Percentiles rank a stretch among this genome's conserved stretches.
Evolutionary conservation across 1,139 yeast species (phyloP).

Genomic region (Taiozyma sp.): DNA sequence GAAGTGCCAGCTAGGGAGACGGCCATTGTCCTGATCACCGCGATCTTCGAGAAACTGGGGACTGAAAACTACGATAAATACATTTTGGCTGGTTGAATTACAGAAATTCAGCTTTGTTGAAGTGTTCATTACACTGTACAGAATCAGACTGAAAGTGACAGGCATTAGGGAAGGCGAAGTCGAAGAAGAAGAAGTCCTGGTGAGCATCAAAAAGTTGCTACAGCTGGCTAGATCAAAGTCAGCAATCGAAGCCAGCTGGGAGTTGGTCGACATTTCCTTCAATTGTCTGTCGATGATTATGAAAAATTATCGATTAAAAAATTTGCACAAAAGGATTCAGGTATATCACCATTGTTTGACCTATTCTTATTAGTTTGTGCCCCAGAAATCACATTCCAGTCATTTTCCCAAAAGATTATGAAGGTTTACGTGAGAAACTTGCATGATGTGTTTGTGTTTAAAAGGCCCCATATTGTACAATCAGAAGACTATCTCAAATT

Average conservation of each 20-base stretch:
- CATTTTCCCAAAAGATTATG: slow-evolving; percentile 82
- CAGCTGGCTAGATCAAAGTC: slow-evolving; percentile 32
- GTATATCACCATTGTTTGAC: slow-evolving; percentile 92
- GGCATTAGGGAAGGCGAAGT: slow-evolving; percentile 33
- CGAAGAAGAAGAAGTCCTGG: slow-evolving; percentile 35
- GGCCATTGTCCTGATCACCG: slow-evolving; percentile 62
- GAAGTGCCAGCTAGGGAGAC: slow-evolving; percentile 48
- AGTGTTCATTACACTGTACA: slow-evolving; percentile 79
- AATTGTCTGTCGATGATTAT: slow-evolving; percentile 79
- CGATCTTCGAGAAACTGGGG: slow-evolving; percentile 51
- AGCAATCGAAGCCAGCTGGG: slow-evolving; percentile 57
- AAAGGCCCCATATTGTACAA: slow-evolving; percentile 89
- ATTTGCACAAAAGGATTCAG: slow-evolving; percentile 96
- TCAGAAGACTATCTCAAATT: slow-evolving; percentile 83
- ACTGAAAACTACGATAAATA: slow-evolving; percentile 51
- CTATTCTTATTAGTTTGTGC: slow-evolving; percentile 91
- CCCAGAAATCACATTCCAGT: slow-evolving; percentile 99
- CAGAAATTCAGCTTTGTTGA: slow-evolving; percentile 48
- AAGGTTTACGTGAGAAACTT: slow-evolving; percentile 78
- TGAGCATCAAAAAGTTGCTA: slow-evolving; percentile 36
- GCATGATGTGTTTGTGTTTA: slow-evolving; percentile 97
- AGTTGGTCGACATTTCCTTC: slow-evolving; percentile 64
- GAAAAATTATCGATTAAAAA: slow-evolving; percentile 82
- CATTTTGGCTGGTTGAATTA: slow-evolving; percentile 63
- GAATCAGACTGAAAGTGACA: slow-evolving; percentile 50